Evolutionary conservation across 148 eudicot species (phyloP), one percentile per base, ranked within the genome.

Genomic region (Gaultheria prostrata): DNA sequence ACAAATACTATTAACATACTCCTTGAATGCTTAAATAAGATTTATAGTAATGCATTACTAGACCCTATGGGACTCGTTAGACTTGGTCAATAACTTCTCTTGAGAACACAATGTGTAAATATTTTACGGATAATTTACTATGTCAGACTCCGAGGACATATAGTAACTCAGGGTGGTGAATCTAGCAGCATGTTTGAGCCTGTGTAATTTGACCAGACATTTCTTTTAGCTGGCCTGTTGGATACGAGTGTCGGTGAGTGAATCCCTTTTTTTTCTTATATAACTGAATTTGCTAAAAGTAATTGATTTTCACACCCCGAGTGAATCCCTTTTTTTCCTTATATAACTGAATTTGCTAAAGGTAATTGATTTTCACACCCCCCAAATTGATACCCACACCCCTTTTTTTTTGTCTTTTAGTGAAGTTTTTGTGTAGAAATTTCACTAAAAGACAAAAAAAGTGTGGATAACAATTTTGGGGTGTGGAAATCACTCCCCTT

Each of bases 101-200:
- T 74, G 77, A 74, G 51, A 18, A 45, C 76, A 15, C 20, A 71
- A 33, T 71, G n/a, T 14, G 21, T 33, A 71, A 17, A 15, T 39
- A 33, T n/a, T 71, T 14, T 0, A 18, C 2, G 11, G 15, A 18
- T 71, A 71, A 33, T 71, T 8, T 71, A 71, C 21, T 33, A 17
- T 43, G 9, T 70, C n/a, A 70, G 21, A 18, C 24, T 6, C n/a
- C 6, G 50, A 39, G 26, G 77, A 73, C 77, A 39, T 39, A 20
- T 73, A 43, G 77, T 43, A 73, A 43, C 50, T 43, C 77, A 43
- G 77, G 77, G 50, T 74, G 26, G 50, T 43, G 77, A 43, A 43
- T 74, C 28, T 43, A 74, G 51, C 5, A 45, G 77, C 77, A 12
- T 76, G 51, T 18, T 76, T 76, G 20, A 12, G 54, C 56, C 18